Base-by-base conservation (phyloP, 2,329 filamentous ascomycete species). In the Coniochaeta hoffmannii region DNA sequence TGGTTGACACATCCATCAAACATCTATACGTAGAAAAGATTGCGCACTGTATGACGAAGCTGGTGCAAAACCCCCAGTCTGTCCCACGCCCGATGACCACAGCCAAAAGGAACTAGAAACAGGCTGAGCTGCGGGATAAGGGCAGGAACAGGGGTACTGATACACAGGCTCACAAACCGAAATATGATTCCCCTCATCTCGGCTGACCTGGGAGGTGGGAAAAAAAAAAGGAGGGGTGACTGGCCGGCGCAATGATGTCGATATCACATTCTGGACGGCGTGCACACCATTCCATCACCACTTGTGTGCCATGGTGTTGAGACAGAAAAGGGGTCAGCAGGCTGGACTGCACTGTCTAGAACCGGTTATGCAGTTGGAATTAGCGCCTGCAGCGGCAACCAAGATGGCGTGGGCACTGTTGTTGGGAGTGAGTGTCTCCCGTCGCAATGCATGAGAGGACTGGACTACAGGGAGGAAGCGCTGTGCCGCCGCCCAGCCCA, bases 141-240 rank as follows among this genome's bases (percentile, higher is more conserved):
- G 57, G 54, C 55, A 54, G n/a, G 31, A 50, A 30, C 54, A 55
- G 57, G 56, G 57, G 57, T 24, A 50, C 14, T 56, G 57, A 58
- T 58, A 58, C 57, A 58, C 57, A 55, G 5, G 34, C 24, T 24
- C 31, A 30, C 41, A 46, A 46, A 46, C 41, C 3, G 22, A 15
- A 44, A 46, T 19, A 41, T 19, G 3, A 46, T n/a, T n/a, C 41
- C 41, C 53, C 34, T 53, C 46, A 9, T 38, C 3, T 22, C 28
- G n/a, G 36, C 28, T 26, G 41, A 46, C 41, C 41, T 19, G 41
- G 22, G 26, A 26, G 41, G 41, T 46, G 41, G 26, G 41, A 28
- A 46, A 41, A 46, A 41, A 46, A 46, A 22, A 22, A 46, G 41
- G 41, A 22, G 41, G 12, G 41, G 41, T 11, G 4, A 22, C 15